These are phyloP conservation scores for Sungouiozyma intestinalis DNA, from an alignment of 805 yeast genomes.

Conservation along the genomic window DNA sequence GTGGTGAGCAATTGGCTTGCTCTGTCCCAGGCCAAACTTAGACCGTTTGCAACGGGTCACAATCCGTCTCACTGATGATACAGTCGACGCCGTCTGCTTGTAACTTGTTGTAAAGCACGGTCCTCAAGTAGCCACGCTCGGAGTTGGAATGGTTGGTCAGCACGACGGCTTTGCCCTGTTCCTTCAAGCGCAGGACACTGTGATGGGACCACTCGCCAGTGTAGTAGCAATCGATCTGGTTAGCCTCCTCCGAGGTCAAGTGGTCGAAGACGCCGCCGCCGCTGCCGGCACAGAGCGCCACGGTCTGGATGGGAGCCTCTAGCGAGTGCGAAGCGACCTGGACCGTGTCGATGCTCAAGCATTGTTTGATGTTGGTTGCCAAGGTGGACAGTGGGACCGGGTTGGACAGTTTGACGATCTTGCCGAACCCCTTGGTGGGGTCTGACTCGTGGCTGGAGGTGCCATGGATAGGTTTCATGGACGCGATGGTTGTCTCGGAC, in stretches of 20 bases:
- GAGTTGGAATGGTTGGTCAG: constrained; percentile 87
- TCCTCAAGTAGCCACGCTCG: constrained; percentile 70
- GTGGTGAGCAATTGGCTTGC: too few relatives aligned
- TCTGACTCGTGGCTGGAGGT: constrained; percentile 15
- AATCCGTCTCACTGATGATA: constrained; percentile 45
- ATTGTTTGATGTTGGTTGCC: constrained; percentile 42
- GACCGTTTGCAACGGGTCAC: constrained; percentile 43
- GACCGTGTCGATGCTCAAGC: constrained; percentile 42
- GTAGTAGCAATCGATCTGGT: constrained; percentile 58
- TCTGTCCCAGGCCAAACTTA: constrained; percentile 1
- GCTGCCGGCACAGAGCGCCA: constrained; percentile 94
- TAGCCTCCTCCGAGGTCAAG: constrained; percentile 10
- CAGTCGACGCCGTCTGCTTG: constrained; percentile 35
- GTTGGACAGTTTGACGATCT: constrained; percentile 42
- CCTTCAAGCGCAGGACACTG: constrained; percentile 65
- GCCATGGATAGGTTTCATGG: constrained; percentile 18
- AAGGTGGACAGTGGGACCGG: constrained; percentile 37
- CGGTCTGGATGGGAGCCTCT: constrained; percentile 32
- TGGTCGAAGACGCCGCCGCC: constrained; percentile 65
- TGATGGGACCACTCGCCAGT: constrained; percentile 97
- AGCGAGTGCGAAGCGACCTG: constrained; percentile 46
- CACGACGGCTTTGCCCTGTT: constrained; percentile 60
- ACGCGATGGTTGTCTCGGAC: constrained; percentile 6
- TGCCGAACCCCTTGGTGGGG: constrained; percentile 65
- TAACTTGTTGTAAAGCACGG: constrained; percentile 35